Percentiles rank a stretch among this genome's conserved stretches.
phyloP scores from a whole-genome alignment of 2,329 filamentous ascomycete species.

The Ascosphaera aggregata region DNA sequence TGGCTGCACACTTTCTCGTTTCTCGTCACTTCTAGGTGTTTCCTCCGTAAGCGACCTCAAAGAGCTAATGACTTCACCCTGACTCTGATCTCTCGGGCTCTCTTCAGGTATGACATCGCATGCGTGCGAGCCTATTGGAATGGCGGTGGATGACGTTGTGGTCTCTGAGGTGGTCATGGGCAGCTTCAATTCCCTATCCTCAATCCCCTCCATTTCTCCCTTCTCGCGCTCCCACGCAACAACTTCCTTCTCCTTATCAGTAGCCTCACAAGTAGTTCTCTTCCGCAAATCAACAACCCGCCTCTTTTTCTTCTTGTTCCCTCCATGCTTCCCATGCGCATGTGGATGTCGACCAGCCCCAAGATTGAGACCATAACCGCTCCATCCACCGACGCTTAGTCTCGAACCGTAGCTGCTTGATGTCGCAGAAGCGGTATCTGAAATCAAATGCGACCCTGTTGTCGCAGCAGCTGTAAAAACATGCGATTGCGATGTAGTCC shows the following conservation, averaged over 20 bases:
- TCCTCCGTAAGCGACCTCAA: background rate
- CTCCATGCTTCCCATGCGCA: slow-evolving; percentile 19
- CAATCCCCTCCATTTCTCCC: background rate
- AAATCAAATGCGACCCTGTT: slow-evolving; percentile 22
- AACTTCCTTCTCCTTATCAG: background rate
- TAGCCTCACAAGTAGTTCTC: background rate
- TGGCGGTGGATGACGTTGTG: background rate
- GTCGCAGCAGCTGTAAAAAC: background rate
- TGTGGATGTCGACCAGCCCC: slow-evolving; percentile 21
- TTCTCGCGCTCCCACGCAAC: background rate
- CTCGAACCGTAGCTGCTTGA: slow-evolving; percentile 16
- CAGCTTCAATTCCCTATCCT: background rate
- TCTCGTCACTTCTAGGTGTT: background rate
- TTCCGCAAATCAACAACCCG: slow-evolving; percentile 24
- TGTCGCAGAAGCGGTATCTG: slow-evolving; percentile 43
- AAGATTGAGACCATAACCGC: slow-evolving; percentile 17
- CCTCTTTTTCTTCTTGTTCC: slow-evolving; percentile 19
- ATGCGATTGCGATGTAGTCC: background rate
- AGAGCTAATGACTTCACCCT: background rate
- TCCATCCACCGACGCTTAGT: slow-evolving; percentile 3
- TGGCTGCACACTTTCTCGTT: background rate
- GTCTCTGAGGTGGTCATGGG: background rate
- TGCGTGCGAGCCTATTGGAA: background rate
- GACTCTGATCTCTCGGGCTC: background rate
- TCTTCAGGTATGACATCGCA: background rate